Percentiles rank a stretch among this genome's conserved stretches.
phyloP scores from a whole-genome alignment of 768 basidiomycete species.

The Russula foetens region DNA sequence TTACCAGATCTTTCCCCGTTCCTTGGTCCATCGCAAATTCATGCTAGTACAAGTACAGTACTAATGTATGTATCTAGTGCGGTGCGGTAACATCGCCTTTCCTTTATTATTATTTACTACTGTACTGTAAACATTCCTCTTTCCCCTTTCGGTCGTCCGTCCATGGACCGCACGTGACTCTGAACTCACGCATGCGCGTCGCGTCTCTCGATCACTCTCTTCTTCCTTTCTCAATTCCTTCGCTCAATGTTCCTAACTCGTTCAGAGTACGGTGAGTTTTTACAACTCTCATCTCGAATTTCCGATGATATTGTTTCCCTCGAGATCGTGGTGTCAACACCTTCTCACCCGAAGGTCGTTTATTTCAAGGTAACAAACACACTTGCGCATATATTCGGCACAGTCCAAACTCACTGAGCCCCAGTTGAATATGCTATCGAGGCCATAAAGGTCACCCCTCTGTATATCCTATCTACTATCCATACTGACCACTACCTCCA shows the following conservation, averaged over 20 bases:
- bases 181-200: slow-evolving; percentile 11
- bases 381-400: background rate
- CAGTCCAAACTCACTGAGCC: slow-evolving; percentile 18
- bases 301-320: background rate
- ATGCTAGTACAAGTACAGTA: too few relatives aligned
- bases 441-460: slow-evolving; percentile 79
- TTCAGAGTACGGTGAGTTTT: slow-evolving; percentile 76
- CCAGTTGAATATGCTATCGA: slow-evolving; percentile 99
- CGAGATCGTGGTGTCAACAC: slow-evolving; percentile 96
- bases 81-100: too few relatives aligned
- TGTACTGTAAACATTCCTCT: too few relatives aligned
- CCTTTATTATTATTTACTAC: too few relatives aligned
- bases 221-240: slow-evolving; percentile 9
- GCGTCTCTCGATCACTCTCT: background rate
- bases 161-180: background rate
- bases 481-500: slow-evolving; percentile 28
- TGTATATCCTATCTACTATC: background rate
- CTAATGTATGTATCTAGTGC: too few relatives aligned
- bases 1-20: too few relatives aligned
- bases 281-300: background rate
- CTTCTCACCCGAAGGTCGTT: slow-evolving; percentile 95
- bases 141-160: too few relatives aligned
- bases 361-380: slow-evolving; percentile 80
- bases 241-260: slow-evolving; percentile 97
- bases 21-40: too few relatives aligned